Evolutionary conservation across 2,329 filamentous ascomycete species (phyloP).

Genomic region (Pseudocercospora cruenta): DNA sequence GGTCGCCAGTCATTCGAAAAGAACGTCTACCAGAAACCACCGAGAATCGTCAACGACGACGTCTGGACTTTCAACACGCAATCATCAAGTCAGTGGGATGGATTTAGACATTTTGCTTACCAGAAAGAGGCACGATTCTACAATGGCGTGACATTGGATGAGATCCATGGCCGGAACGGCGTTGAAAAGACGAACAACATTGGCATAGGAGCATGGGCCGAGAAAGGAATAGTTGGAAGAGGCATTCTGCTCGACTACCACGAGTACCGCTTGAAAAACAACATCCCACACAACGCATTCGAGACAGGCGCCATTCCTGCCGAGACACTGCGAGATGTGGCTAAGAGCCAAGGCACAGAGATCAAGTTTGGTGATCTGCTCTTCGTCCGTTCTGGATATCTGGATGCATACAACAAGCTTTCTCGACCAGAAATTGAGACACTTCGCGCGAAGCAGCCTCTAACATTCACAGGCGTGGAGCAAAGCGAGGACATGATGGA

Average conservation of each 20-base stretch:
- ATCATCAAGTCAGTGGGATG: slow-evolving; percentile 50
- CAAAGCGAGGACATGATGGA: slow-evolving; percentile 50
- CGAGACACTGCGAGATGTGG: slow-evolving; percentile 48
- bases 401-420: slow-evolving; percentile 45
- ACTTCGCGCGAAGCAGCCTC: slow-evolving; percentile 44
- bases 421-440: slow-evolving; percentile 43
- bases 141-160: slow-evolving; percentile 44
- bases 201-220: slow-evolving; percentile 54
- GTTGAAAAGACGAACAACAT: slow-evolving; percentile 43
- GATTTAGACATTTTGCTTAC: slow-evolving; percentile 57
- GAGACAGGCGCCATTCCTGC: slow-evolving; percentile 41
- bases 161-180: slow-evolving; percentile 43
- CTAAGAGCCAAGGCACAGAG: slow-evolving; percentile 52
- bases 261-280: slow-evolving; percentile 49
- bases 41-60: slow-evolving; percentile 63
- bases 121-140: slow-evolving; percentile 48
- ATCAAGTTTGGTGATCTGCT: slow-evolving; percentile 62
- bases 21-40: slow-evolving; percentile 56
- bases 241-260: slow-evolving; percentile 60
- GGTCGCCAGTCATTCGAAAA: slow-evolving; percentile 60
- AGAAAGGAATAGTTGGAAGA: slow-evolving; percentile 60
- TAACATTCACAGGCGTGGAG: slow-evolving; percentile 54
- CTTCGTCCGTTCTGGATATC: slow-evolving; percentile 56
- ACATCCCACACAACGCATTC: slow-evolving; percentile 42
- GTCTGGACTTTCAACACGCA: slow-evolving; percentile 50